Conservation (phyloP, 495 filamentous ascomycete genomes). For the Penicillium coprophilum region DNA sequence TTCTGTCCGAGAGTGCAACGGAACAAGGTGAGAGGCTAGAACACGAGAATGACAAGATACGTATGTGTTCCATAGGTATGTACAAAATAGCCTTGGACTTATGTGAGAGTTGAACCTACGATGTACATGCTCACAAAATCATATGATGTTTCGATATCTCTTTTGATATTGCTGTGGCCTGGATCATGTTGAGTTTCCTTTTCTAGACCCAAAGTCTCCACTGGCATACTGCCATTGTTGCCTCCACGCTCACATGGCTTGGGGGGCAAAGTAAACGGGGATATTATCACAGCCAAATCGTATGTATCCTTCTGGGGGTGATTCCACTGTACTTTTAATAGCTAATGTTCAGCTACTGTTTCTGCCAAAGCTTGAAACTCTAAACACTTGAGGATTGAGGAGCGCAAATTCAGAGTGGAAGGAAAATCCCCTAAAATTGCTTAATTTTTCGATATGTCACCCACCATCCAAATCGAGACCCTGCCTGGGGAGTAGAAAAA, state of each 20-base stretch:
- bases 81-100: not conserved
- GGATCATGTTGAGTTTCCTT: not conserved
- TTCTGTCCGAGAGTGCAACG: not conserved
- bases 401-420: not conserved
- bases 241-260: not conserved
- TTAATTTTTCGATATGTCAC: constrained; percentile 17
- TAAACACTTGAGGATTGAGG: not conserved
- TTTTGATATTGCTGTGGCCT: not conserved
- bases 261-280: not conserved
- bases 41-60: not conserved
- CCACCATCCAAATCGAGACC: constrained; percentile 19
- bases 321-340: not conserved
- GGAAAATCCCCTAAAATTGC: constrained; percentile 6
- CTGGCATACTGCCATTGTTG: not conserved
- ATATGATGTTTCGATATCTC: not conserved
- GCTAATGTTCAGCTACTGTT: not conserved
- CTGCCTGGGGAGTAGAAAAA: constrained; percentile 17
- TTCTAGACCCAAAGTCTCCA: not conserved
- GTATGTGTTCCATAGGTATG: too few relatives aligned
- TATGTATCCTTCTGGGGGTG: not conserved
- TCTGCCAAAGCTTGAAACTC: not conserved
- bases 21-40: not conserved
- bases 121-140: not conserved
- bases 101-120: not conserved
- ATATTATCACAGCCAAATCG: not conserved